Evolutionary conservation across 495 filamentous ascomycete species (phyloP), one percentile per base, ranked within the genome.

Genomic region (Daldinia loculata): DNA sequence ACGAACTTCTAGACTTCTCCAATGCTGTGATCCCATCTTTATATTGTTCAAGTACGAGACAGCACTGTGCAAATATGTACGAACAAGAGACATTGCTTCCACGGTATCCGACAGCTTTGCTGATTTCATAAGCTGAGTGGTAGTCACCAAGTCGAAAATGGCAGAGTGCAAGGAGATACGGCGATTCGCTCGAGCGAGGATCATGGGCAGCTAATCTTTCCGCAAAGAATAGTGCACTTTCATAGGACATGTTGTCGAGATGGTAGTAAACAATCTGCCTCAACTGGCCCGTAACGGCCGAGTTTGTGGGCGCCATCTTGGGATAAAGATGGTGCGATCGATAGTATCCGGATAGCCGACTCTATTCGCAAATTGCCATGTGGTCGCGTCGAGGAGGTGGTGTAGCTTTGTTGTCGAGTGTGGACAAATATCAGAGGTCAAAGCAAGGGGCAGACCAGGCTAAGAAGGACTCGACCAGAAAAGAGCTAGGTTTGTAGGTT

Each of bases 191-290:
- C 34, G 88, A 89, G 61, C 90, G 88, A 17, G 88, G 88, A 66
- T 98, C 95, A 72, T 93, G 89, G 36, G 94, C 94, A 55, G 89
- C 85, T 5, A 98, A 85, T 53, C 95, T 90, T 57, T 93, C 92
- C 55, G 95, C 91, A 43, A 97, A 89, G 80, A 98, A 98, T 30
- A 97, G 88, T 57, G 95, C 95, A 72, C 95, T 98, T 34, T 91
- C 87, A 70, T 91, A 84, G 30, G 94, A 85, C 72, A 94, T 90
- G 72, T 95, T 96, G 80, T 99, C 95, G 77, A 99, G 88, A 76
- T 97, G 90, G 80, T 98, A 97, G 80, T 93, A 92, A 66, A 98
- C 89, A 58, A 93, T 85, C 75, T 95, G 91, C 76, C 91, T 87
- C 71, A 98, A 83, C 80, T 97, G 92, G 77, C 84, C 84, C 43